These are phyloP conservation scores for Picochlorum sp. DNA, from an alignment of 139 green algal genomes.

Conservation along the genomic window DNA sequence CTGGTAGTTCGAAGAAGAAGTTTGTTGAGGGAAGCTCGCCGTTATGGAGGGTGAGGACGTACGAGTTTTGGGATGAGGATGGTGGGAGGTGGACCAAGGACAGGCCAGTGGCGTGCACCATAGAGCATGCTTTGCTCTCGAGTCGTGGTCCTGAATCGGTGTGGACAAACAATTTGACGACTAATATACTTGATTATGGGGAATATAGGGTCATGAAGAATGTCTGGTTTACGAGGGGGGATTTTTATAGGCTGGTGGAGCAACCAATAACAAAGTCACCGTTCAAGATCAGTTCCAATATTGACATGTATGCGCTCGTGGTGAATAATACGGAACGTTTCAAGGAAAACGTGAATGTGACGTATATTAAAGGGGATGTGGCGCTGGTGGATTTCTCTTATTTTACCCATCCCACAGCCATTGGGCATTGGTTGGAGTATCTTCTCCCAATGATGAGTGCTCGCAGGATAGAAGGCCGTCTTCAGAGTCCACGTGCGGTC, in stretches of 20 bases:
- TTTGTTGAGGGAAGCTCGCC: neutral
- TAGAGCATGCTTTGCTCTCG: constrained; percentile 5
- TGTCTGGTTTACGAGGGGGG: constrained; percentile 69
- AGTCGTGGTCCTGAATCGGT: too few species aligned
- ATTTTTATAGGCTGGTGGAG: constrained; percentile 62
- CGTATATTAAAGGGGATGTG: constrained; percentile 58
- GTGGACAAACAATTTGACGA: constrained; percentile 3
- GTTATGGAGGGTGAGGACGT: constrained; percentile 35
- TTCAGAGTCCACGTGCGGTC: constrained; percentile 43
- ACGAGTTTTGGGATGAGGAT: constrained; percentile 50
- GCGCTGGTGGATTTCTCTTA: constrained; percentile 82
- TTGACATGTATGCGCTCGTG: constrained; percentile 41
- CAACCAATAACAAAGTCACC: constrained; percentile 17
- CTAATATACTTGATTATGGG: constrained; percentile 39
- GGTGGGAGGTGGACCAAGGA: constrained; percentile 30
- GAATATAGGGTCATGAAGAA: constrained; percentile 45
- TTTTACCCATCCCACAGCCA: constrained; percentile 80
- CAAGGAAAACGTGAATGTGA: constrained; percentile 22
- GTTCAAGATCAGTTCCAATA: constrained; percentile 46
- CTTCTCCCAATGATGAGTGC: constrained; percentile 68
- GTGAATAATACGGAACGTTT: constrained; percentile 30
- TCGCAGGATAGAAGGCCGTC: constrained; percentile 15
- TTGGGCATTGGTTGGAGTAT: constrained; percentile 82
- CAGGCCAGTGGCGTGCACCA: constrained; percentile 39
- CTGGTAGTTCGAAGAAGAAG: neutral